phyloP scores from a whole-genome alignment of 2,329 filamentous ascomycete genomes.

The Phaeoacremonium minimum region DNA sequence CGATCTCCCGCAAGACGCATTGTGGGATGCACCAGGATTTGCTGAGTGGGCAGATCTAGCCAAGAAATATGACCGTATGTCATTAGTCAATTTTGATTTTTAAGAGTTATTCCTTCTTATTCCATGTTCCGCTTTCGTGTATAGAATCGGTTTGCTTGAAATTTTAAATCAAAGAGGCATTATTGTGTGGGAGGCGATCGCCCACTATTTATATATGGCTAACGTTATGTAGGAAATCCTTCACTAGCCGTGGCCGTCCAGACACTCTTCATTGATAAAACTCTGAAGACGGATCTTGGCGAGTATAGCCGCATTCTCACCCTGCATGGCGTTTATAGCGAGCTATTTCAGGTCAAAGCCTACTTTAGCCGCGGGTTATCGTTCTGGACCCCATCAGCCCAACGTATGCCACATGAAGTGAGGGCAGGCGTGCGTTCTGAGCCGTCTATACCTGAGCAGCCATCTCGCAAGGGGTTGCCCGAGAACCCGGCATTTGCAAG shows the following conservation, averaged over 20 bases:
- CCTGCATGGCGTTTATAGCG: constrained; percentile 8
- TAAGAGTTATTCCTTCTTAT: too few species aligned
- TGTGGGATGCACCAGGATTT: constrained; percentile 7
- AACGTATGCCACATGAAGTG: constrained; percentile 7
- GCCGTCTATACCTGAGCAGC: too few species aligned
- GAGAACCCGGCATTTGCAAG: neutral
- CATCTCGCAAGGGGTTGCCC: too few species aligned
- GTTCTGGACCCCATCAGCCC: constrained; percentile 15
- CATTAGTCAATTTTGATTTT: too few species aligned
- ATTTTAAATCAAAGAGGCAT: too few species aligned
- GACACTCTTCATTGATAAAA: constrained; percentile 4
- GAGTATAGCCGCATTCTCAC: constrained; percentile 6
- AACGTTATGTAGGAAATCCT: constrained; percentile 3
- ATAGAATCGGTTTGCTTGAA: too few species aligned
- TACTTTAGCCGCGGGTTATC: constrained; percentile 10
- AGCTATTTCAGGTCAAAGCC: constrained; percentile 5
- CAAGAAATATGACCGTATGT: too few species aligned
- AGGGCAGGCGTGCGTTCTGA: too few species aligned
- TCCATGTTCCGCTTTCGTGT: too few species aligned
- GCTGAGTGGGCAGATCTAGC: too few species aligned
- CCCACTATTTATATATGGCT: neutral
- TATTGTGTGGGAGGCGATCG: too few species aligned
- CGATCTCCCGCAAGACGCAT: constrained; percentile 5
- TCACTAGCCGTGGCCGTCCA: constrained; percentile 3
- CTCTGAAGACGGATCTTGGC: constrained; percentile 3